Base-by-base conservation (phyloP, 495 filamentous ascomycete species). In the Cercophora samala region DNA sequence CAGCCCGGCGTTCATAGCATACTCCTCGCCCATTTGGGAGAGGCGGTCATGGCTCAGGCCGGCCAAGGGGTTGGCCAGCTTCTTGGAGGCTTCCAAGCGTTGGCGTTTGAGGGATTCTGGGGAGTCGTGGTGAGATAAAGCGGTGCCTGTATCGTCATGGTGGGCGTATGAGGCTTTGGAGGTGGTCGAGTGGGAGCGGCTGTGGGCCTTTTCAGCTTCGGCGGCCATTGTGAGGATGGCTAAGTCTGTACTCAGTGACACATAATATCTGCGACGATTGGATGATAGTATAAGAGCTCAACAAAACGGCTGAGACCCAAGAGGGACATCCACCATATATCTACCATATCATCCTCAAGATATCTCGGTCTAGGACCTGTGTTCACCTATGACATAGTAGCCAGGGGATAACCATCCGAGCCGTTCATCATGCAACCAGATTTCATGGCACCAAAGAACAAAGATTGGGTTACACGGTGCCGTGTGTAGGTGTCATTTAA, bases 31-130 rank as follows among this genome's bases (percentile, higher is more conserved):
- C 76, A 85, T 86, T 56, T 79, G 80, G 46, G 79, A 81, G 18
- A 95, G 77, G 67, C 89, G 83, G 8, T 84, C 79, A 55, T 86
- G 80, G 46, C 78, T 83, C 64, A 87, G 83, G 19, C 89, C 89
- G 8, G 84, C 84, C 15, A 95, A 81, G 29, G 91, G 91, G 62
- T 93, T 90, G 22, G 86, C 89, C 59, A 93, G 65, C 65, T 73
- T 78, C 21, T 75, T 67, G 18, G 77, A 76, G 19, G 72, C 73
- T 22, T 76, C 74, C 23, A 73, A 60, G 9, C 75, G 72, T 17
- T 46, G 37, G 6, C 32, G 55, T 1, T 62, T 72, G 52, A 59
- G 55, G 11, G 65, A 13, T 3, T 60, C 59, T 11, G 9, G 37
- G 2, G 37, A 13, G 42, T 46, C 64, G 11, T 32, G 6, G n/a